These are phyloP conservation scores for Colletotrichum limetticola DNA, from an alignment of 2,329 filamentous ascomycete genomes.

Conservation along the genomic window DNA sequence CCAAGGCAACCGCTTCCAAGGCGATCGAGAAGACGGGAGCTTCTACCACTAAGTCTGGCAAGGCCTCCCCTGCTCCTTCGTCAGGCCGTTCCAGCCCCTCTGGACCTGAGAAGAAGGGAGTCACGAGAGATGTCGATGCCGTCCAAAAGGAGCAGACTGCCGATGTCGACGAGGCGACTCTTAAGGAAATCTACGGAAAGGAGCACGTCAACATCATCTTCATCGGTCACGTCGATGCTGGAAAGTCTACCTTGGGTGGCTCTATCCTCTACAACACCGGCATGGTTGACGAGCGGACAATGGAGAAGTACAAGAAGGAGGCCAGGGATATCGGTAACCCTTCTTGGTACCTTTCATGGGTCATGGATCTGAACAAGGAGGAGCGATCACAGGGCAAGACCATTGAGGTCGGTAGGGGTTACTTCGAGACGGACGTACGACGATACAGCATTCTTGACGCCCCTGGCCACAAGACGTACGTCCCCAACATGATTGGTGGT, in stretches of 20 bases:
- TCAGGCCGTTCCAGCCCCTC: constrained; percentile 88
- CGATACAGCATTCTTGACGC: constrained; percentile 97
- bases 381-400: constrained; percentile 97
- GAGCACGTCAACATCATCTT: constrained; percentile 95
- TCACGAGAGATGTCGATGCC: constrained; percentile 77
- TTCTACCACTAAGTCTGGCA: constrained; percentile 67
- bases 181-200: constrained; percentile 97
- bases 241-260: constrained; percentile 95
- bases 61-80: constrained; percentile 82
- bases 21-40: constrained; percentile 91
- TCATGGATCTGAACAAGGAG: constrained; percentile 95
- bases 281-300: constrained; percentile 98
- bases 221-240: constrained; percentile 97
- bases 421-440: constrained; percentile 96
- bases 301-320: constrained; percentile 98
- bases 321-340: constrained; percentile 96
- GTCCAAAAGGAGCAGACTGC: constrained; percentile 85
- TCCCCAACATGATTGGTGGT: constrained; percentile 97
- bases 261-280: constrained; percentile 93
- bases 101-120: constrained; percentile 61
- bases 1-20: constrained; percentile 88
- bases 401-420: constrained; percentile 94
- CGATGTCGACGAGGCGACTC: constrained; percentile 76
- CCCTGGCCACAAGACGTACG: constrained; percentile 97
- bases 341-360: constrained; percentile 99